phyloP scores from a whole-genome alignment of 1,139 yeast species.

The Pneumocystis jirovecii region DNA sequence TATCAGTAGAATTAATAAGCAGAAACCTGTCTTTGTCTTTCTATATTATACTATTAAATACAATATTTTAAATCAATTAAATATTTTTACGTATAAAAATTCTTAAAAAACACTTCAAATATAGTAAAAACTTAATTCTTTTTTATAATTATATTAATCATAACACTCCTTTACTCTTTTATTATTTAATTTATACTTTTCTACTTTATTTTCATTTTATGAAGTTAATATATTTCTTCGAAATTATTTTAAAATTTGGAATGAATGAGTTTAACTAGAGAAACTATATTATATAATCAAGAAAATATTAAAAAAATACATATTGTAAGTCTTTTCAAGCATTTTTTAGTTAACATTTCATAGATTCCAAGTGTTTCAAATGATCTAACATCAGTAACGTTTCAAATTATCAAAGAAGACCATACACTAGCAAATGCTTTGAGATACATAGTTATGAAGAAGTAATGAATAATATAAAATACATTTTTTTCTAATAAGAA shows the following conservation, averaged over 20 bases:
- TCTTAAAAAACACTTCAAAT: neutral
- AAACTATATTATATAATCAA: neutral
- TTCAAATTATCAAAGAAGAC: constrained; percentile 83
- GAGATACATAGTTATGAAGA: constrained; percentile 88
- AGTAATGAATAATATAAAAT: constrained; percentile 24
- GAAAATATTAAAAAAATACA: neutral
- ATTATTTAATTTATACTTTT: too few relatives aligned
- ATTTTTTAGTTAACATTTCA: neutral
- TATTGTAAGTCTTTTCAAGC: neutral
- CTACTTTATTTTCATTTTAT: neutral
- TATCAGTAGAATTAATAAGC: too few relatives aligned
- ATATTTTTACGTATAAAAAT: too few relatives aligned
- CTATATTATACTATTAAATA: neutral
- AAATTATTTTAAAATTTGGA: neutral
- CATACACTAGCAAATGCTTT: constrained; percentile 91
- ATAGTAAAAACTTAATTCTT: neutral
- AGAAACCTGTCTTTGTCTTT: neutral
- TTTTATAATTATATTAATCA: too few relatives aligned
- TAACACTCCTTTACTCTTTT: too few relatives aligned
- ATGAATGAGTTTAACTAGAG: neutral
- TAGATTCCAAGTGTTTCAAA: constrained; percentile 79
- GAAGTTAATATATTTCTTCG: neutral
- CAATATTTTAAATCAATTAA: neutral
- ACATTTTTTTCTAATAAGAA: neutral
- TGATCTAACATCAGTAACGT: constrained; percentile 90